Evolutionary conservation across 2,329 filamentous ascomycete species (phyloP), one percentile per base, ranked within the genome.

Genomic region (Raffaelea albimanens): DNA sequence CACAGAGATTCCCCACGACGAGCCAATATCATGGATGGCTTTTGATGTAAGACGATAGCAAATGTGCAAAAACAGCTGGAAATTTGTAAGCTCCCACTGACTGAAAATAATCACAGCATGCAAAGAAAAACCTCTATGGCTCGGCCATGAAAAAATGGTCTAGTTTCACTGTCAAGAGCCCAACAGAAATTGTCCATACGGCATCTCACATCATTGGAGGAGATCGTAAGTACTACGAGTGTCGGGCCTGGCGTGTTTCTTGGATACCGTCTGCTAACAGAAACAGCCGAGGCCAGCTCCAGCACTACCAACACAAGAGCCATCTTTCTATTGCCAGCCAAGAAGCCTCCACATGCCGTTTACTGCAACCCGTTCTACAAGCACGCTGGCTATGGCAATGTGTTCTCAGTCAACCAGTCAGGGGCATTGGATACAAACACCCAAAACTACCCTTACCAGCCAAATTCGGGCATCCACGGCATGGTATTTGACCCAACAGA

Each of bases 131-230:
- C 62, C 83, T 95, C 51, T 95, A 95, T 64, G 88, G 88, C 58
- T 83, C 88, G 3, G 86, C 87, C 51, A 93, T 93, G 87, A 95
- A 95, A 73, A 91, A 89, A 63, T 95, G 87, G 87, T 83, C 83
- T 44, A 89, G 84, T 62, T 91, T 87, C 64, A 71, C 80, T 41
- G 84, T 94, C 58, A 78, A 82, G 57, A 83, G 78, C 56, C 85
- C 87, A 3, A 82, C 79, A 2, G 79, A 87, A 44, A 93, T 95
- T 54, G 67, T 80, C 42, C 87, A 93, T 56, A 76, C 84, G 62
- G 73, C 73, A 40, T 87, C 87, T 14, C 81, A 88, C 63, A 75
- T 84, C 2, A 83, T 95, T 63, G 80, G 78, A 40, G 83, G 86
- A 56, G 77, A 94, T 61, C 78, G 85, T 88, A 73, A 47, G 78